These are phyloP conservation scores for Penicillium sp. DNA, from an alignment of 2,329 filamentous ascomycete genomes.

Conservation along the genomic window DNA sequence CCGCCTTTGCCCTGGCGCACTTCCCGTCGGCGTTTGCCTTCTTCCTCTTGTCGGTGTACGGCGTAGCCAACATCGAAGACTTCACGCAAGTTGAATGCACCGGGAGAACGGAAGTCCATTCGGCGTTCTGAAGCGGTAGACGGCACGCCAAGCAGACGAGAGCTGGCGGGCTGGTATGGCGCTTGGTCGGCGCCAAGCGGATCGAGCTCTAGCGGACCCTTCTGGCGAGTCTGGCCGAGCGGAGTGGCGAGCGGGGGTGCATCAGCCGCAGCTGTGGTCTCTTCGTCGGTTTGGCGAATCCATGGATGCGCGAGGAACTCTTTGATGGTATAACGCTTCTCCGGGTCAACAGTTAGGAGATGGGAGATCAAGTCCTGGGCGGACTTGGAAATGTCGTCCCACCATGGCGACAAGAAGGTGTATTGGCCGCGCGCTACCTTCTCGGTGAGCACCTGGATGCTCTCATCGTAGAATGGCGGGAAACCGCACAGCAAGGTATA, in stretches of 20 bases:
- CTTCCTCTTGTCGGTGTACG: slow-evolving; percentile 93
- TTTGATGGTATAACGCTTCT: slow-evolving; percentile 87
- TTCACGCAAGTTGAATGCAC: slow-evolving; percentile 89
- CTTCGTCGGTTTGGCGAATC: slow-evolving; percentile 68
- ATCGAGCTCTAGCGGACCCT: slow-evolving; percentile 49
- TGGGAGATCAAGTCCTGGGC: slow-evolving; percentile 93
- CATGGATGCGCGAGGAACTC: slow-evolving; percentile 94
- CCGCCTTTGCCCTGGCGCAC: slow-evolving; percentile 58
- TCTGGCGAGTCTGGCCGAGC: slow-evolving; percentile 51
- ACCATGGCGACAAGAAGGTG: slow-evolving; percentile 97
- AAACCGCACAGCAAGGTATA: slow-evolving; percentile 97
- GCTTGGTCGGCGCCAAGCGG: slow-evolving; percentile 38
- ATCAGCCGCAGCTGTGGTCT: slow-evolving; percentile 60
- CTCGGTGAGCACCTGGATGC: slow-evolving; percentile 91
- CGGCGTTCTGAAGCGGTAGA: slow-evolving; percentile 55
- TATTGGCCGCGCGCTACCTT: slow-evolving; percentile 96
- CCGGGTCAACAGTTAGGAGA: slow-evolving; percentile 86
- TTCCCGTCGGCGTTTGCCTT: slow-evolving; percentile 84
- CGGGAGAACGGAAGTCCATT: slow-evolving; percentile 90
- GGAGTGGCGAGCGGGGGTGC: slow-evolving; percentile 68
- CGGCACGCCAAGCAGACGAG: slow-evolving; percentile 54
- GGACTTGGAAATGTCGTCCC: slow-evolving; percentile 95
- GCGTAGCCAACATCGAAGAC: slow-evolving; percentile 98
- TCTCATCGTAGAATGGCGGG: slow-evolving; percentile 97
- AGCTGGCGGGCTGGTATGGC: slow-evolving; percentile 44